phyloP scores from a whole-genome alignment of 1,284 basidiomycete genomes.

The Gomphus bonarii region DNA sequence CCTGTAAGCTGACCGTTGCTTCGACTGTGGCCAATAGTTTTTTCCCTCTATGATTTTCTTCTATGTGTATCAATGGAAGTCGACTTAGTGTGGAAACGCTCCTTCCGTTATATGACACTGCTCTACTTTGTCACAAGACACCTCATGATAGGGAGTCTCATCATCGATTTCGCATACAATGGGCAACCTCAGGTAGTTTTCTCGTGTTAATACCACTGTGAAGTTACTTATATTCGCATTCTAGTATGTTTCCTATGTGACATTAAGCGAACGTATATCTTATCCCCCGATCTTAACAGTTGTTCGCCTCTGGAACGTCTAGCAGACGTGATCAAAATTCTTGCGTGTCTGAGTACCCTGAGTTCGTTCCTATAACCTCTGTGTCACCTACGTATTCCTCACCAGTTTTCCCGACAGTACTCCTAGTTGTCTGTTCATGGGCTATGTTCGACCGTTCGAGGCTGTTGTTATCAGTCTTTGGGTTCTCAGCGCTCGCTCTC shows the following conservation, averaged over 20 bases:
- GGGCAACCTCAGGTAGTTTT: background rate
- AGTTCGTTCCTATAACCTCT: background rate
- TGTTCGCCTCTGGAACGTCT: constrained; percentile 3
- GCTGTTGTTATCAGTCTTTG: constrained; percentile 2
- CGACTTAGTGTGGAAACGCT: constrained; percentile 7
- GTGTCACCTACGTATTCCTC: background rate
- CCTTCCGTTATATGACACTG: constrained; percentile 8
- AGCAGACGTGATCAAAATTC: constrained; percentile 3
- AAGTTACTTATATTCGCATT: background rate
- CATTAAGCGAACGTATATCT: background rate
- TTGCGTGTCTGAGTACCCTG: background rate
- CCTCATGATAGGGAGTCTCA: constrained; percentile 6
- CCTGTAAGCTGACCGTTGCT: background rate
- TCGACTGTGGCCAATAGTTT: background rate
- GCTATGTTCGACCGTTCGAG: constrained; percentile 7
- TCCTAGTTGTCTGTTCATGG: constrained; percentile 8
- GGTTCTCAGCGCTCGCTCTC: background rate
- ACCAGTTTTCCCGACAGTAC: background rate
- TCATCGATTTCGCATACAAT: background rate
- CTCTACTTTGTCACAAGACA: constrained; percentile 9
- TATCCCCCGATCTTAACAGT: background rate
- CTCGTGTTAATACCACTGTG: background rate
- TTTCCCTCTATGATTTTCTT: constrained; percentile 7
- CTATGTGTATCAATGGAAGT: constrained; percentile 6
- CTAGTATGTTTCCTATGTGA: background rate